Conservation (phyloP, 2,329 filamentous ascomycete species). For the Lasiodiplodia citricola region DNA sequence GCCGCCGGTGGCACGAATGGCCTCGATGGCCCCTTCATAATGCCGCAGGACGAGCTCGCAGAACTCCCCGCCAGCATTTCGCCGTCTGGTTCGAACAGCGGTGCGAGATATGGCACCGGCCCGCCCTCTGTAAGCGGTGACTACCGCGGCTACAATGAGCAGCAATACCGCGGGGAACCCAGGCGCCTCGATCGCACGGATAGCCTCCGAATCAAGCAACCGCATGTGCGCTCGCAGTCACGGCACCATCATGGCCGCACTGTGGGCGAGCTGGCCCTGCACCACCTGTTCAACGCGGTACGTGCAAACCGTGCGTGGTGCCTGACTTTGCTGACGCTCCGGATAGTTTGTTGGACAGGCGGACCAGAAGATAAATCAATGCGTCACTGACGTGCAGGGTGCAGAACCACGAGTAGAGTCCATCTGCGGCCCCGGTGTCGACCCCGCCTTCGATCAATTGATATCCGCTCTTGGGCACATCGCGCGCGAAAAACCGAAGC, state of each 20-base stretch:
- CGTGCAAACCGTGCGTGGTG: constrained; percentile 28
- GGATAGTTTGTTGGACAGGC: constrained; percentile 86
- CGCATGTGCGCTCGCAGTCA: constrained; percentile 75
- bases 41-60: constrained; percentile 43
- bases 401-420: constrained; percentile 84
- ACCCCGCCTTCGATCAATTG: constrained; percentile 89
- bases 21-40: constrained; percentile 49
- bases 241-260: constrained; percentile 75
- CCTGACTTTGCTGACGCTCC: constrained; percentile 25
- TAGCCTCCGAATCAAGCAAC: constrained; percentile 67
- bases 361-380: constrained; percentile 94
- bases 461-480: constrained; percentile 94
- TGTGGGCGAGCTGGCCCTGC: constrained; percentile 95
- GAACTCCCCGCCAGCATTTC: constrained; percentile 43
- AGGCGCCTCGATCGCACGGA: constrained; percentile 53
- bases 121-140: constrained; percentile 30
- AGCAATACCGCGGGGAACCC: constrained; percentile 12
- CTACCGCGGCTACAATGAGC: constrained; percentile 27
- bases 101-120: constrained; percentile 29
- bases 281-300: constrained; percentile 93
- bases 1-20: constrained; percentile 38
- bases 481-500: constrained; percentile 90
- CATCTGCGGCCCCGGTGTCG: constrained; percentile 88
- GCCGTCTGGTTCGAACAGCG: constrained; percentile 28
- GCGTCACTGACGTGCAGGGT: constrained; percentile 78